Percentiles rank a stretch among this genome's conserved stretches.
Evolutionary conservation across 148 eudicot genomes (phyloP).

Genomic region (Limonium bicolor): DNA sequence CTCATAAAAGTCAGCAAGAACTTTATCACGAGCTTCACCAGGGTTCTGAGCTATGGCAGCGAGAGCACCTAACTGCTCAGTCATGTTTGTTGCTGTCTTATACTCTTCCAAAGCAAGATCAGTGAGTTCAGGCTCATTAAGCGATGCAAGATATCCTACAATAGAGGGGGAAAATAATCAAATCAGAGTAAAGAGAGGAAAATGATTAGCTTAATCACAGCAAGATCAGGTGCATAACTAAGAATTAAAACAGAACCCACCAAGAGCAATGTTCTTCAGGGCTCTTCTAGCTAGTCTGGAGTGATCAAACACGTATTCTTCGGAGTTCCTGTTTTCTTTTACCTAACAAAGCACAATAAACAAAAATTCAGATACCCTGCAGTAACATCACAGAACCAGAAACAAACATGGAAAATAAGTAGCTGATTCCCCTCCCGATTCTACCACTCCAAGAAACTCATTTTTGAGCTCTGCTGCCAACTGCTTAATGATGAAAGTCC

Average conservation of each 20-base stretch:
- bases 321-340: slow-evolving; percentile 66
- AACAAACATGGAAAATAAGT: neutral
- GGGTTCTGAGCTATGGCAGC: slow-evolving; percentile 76
- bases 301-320: slow-evolving; percentile 58
- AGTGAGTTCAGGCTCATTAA: slow-evolving; percentile 44
- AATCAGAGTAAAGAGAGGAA: neutral
- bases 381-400: too few species aligned
- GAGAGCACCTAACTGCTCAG: slow-evolving; percentile 84
- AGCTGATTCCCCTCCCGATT: too few species aligned
- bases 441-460: slow-evolving; percentile 52
- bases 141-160: slow-evolving; percentile 72
- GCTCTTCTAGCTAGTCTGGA: slow-evolving; percentile 71
- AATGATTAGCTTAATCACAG: neutral
- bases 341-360: slow-evolving; percentile 28
- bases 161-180: slow-evolving; percentile 3
- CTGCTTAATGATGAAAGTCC: slow-evolving; percentile 69
- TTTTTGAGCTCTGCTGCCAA: slow-evolving; percentile 70
- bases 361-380: too few species aligned
- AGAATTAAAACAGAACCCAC: too few species aligned
- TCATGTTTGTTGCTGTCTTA: slow-evolving; percentile 79
- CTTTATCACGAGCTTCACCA: slow-evolving; percentile 55
- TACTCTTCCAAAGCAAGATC: slow-evolving; percentile 80
- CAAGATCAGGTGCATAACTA: neutral
- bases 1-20: slow-evolving; percentile 74
- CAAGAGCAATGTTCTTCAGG: slow-evolving; percentile 69